A percentile compares a stretch with the other conserved stretches of the same genome.
These are phyloP conservation scores for Alternaria sp. DNA, from an alignment of 2,329 filamentous ascomycete genomes.

Conservation along the genomic window DNA sequence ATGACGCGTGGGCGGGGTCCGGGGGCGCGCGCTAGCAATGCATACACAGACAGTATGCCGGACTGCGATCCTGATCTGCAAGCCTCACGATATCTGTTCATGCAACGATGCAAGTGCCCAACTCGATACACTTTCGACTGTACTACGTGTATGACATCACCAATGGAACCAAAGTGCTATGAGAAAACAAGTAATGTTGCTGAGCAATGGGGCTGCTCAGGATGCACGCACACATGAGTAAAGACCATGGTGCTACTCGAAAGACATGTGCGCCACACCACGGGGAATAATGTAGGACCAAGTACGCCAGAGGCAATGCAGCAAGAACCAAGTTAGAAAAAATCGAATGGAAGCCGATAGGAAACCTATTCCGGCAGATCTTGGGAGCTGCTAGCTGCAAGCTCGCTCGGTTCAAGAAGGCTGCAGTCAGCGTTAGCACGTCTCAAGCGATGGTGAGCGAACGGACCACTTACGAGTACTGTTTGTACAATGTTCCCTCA, in stretches of 20 bases:
- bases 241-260: constrained; percentile 6
- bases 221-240: constrained; percentile 6
- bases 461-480: constrained; percentile 81
- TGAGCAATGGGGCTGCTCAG: constrained; percentile 6
- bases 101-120: constrained; percentile 10
- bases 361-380: constrained; percentile 41
- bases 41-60: background rate
- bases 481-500: constrained; percentile 88
- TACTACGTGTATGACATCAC: constrained; percentile 19
- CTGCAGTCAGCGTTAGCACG: constrained; percentile 35
- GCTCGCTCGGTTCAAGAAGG: constrained; percentile 49
- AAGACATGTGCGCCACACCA: constrained; percentile 23
- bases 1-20: constrained; percentile 34
- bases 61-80: constrained; percentile 17
- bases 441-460: background rate
- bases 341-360: constrained; percentile 14
- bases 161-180: background rate
- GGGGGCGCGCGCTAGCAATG: constrained; percentile 27
- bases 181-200: constrained; percentile 12
- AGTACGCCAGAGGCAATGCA: constrained; percentile 46
- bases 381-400: constrained; percentile 42
- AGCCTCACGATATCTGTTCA: constrained; percentile 23
- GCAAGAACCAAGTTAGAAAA: constrained; percentile 7
- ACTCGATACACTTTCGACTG: constrained; percentile 4
- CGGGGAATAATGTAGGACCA: constrained; percentile 35